Conservation (phyloP, 371 early-diverging fungal genomes). For the Mortierella polycephala region DNA sequence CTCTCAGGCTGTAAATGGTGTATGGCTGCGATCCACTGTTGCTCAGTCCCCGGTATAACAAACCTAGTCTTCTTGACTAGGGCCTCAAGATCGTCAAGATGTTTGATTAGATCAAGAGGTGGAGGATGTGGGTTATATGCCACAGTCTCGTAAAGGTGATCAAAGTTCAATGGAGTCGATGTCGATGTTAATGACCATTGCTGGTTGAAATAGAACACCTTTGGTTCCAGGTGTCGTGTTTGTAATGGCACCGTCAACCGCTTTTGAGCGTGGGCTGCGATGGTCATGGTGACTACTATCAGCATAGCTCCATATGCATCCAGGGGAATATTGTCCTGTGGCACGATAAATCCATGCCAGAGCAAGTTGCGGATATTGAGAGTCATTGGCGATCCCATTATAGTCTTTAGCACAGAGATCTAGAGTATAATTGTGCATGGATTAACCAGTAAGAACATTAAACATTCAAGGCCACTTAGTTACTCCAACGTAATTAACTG, state of each 20-base stretch:
- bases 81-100: neutral
- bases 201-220: constrained; percentile 7
- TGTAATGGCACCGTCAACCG: neutral
- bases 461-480: neutral
- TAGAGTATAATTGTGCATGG: neutral
- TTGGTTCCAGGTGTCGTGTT: constrained; percentile 16
- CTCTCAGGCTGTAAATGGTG: constrained; percentile 2
- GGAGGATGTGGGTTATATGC: constrained; percentile 2
- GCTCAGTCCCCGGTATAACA: constrained; percentile 23
- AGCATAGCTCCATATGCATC: constrained; percentile 49
- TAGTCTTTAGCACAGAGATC: constrained; percentile 31
- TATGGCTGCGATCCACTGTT: constrained; percentile 27
- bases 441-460: no score
- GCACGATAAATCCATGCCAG: constrained; percentile 53
- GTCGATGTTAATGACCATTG: neutral
- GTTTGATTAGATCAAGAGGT: neutral
- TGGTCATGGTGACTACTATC: constrained; percentile 38
- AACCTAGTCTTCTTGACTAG: constrained; percentile 17
- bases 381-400: constrained; percentile 48
- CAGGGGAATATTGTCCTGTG: constrained; percentile 30
- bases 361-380: constrained; percentile 52
- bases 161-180: constrained; percentile 1
- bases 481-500: neutral
- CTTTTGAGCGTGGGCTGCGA: constrained; percentile 2
- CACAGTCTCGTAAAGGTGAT: constrained; percentile 13